These are phyloP conservation scores for Scleroderma bovista DNA, from an alignment of 768 basidiomycete species.

Conservation along the genomic window DNA sequence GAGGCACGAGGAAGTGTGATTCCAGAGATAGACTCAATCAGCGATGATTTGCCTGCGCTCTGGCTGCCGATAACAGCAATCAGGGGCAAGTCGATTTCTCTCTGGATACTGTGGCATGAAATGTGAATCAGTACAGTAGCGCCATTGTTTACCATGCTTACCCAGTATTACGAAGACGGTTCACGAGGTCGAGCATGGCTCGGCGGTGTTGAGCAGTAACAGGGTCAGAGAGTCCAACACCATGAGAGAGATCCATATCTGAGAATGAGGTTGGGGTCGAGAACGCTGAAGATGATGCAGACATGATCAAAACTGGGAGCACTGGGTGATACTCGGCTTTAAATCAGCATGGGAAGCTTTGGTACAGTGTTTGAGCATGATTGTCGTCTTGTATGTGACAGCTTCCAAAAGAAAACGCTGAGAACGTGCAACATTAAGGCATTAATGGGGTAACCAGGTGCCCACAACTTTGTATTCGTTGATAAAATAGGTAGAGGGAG, in stretches of 20 bases:
- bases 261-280: background rate
- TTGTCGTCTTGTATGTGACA: too few relatives aligned
- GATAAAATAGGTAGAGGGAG: too few relatives aligned
- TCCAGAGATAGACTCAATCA: slow-evolving; percentile 74
- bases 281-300: background rate
- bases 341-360: too few relatives aligned
- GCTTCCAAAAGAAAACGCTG: too few relatives aligned
- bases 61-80: slow-evolving; percentile 72
- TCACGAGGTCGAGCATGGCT: slow-evolving; percentile 53
- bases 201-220: slow-evolving; percentile 37
- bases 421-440: too few relatives aligned
- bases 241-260: background rate
- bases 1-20: slow-evolving; percentile 63
- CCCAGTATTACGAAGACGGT: slow-evolving; percentile 60
- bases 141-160: slow-evolving; percentile 16
- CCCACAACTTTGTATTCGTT: too few relatives aligned
- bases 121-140: background rate
- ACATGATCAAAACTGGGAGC: background rate
- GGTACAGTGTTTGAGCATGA: too few relatives aligned
- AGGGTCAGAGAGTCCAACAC: slow-evolving; percentile 51
- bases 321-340: background rate
- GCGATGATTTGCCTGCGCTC: slow-evolving; percentile 70
- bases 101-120: slow-evolving; percentile 44
- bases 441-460: too few relatives aligned
- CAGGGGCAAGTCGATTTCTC: slow-evolving; percentile 66